phyloP scores from a whole-genome alignment of 495 filamentous ascomycete genomes.

The Barbatosphaeria neglecta region DNA sequence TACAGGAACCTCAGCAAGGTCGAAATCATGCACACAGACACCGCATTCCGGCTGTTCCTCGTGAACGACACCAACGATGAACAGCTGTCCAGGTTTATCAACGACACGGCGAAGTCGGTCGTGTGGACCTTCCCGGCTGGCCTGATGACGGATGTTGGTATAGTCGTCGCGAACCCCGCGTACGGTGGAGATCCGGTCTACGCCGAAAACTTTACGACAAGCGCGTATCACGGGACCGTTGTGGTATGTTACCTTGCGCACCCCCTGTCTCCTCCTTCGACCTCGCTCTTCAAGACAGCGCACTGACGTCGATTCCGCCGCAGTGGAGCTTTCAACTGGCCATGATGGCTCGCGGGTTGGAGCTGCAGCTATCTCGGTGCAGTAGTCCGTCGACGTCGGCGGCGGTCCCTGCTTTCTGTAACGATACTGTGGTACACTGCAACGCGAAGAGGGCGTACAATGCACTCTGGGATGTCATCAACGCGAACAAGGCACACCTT shows the following conservation, averaged over 20 bases:
- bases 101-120: slow-evolving; percentile 44
- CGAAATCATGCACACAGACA: slow-evolving; percentile 51
- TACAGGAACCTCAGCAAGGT: slow-evolving; percentile 38
- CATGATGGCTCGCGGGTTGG: slow-evolving; percentile 51
- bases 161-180: slow-evolving; percentile 52
- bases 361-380: slow-evolving; percentile 36
- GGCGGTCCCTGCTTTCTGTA: slow-evolving; percentile 35
- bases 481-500: slow-evolving; percentile 46
- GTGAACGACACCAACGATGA: slow-evolving; percentile 48
- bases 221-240: slow-evolving; percentile 54
- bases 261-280: not conserved
- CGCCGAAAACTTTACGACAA: slow-evolving; percentile 40
- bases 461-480: slow-evolving; percentile 28
- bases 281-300: not conserved
- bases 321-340: slow-evolving; percentile 51
- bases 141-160: slow-evolving; percentile 42
- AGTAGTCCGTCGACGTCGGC: slow-evolving; percentile 4
- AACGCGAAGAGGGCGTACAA: slow-evolving; percentile 49
- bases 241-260: slow-evolving; percentile 18
- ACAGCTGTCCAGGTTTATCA: slow-evolving; percentile 45
- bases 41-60: slow-evolving; percentile 52
- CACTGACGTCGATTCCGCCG: not conserved
- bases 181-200: slow-evolving; percentile 38
- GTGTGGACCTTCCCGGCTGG: slow-evolving; percentile 46
- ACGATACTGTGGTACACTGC: slow-evolving; percentile 26